Conservation (phyloP, 192 early-diverging fungal species). For the Entomortierella chlamydospora region DNA sequence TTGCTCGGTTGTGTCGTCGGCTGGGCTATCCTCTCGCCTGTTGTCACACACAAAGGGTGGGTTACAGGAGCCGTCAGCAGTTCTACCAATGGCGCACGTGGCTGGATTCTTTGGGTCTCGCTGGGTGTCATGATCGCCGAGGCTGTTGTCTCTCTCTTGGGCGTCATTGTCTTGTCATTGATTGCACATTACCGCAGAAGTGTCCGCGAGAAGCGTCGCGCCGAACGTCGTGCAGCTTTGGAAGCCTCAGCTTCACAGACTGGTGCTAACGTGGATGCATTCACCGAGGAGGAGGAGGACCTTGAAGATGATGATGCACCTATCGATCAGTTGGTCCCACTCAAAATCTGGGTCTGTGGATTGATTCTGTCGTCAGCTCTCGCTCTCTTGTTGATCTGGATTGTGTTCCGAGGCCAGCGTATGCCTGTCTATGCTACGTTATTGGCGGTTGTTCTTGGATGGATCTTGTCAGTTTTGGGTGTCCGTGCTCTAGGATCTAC, state of each 20-base stretch:
- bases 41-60: constrained; percentile 74
- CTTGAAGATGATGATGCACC: constrained; percentile 60
- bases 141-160: constrained; percentile 68
- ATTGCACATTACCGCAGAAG: constrained; percentile 58
- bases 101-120: constrained; percentile 87
- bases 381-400: constrained; percentile 71
- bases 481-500: constrained; percentile 85
- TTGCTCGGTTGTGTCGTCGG: constrained; percentile 75
- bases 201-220: constrained; percentile 11
- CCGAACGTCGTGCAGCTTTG: constrained; percentile 24
- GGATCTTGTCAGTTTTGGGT: constrained; percentile 82
- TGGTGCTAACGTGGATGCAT: constrained; percentile 24
- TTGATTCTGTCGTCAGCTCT: constrained; percentile 68
- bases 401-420: constrained; percentile 67
- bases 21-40: constrained; percentile 81
- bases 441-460: constrained; percentile 79
- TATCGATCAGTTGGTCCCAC: constrained; percentile 68
- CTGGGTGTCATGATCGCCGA: constrained; percentile 87
- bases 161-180: constrained; percentile 59
- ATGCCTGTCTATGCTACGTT: constrained; percentile 75
- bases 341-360: constrained; percentile 71
- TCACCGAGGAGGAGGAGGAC: constrained; percentile 26
- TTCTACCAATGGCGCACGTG: constrained; percentile 77
- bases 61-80: constrained; percentile 75
- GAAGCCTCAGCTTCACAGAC: constrained; percentile 33